Percentiles rank a stretch among this genome's conserved stretches.
These are phyloP conservation scores for Cadophora malorum DNA, from an alignment of 2,329 filamentous ascomycete genomes.

Conservation along the genomic window DNA sequence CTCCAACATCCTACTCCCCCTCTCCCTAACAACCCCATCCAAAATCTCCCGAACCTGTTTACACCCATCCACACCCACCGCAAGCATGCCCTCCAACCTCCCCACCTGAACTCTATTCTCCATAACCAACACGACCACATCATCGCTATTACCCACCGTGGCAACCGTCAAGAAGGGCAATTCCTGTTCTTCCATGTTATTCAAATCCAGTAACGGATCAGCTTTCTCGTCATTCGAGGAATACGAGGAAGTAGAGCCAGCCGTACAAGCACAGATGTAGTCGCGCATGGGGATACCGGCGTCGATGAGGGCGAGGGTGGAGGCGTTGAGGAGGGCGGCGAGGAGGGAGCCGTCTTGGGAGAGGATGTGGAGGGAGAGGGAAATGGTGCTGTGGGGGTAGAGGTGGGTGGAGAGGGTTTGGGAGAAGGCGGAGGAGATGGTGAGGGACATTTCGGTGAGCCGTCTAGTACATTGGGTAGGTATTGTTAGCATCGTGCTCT, in stretches of 20 bases:
- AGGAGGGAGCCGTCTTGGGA: slow-evolving; percentile 90
- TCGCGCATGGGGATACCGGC: slow-evolving; percentile 95
- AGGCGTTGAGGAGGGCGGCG: slow-evolving; percentile 88
- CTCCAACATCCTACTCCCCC: slow-evolving; percentile 68
- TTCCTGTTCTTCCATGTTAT: slow-evolving; percentile 82
- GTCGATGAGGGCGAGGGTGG: slow-evolving; percentile 89
- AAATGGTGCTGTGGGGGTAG: slow-evolving; percentile 87
- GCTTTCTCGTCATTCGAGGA: slow-evolving; percentile 69
- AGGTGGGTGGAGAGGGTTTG: slow-evolving; percentile 83
- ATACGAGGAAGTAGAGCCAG: slow-evolving; percentile 76
- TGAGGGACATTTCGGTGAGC: slow-evolving; percentile 81
- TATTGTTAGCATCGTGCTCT: too few relatives aligned
- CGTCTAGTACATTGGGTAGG: too few relatives aligned
- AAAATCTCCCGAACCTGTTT: slow-evolving; percentile 82
- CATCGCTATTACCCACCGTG: slow-evolving; percentile 76
- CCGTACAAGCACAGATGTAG: slow-evolving; percentile 87
- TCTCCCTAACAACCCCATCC: slow-evolving; percentile 78
- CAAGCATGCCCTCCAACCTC: slow-evolving; percentile 89
- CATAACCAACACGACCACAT: slow-evolving; percentile 80
- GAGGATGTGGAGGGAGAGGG: slow-evolving; percentile 83
- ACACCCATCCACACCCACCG: slow-evolving; percentile 90
- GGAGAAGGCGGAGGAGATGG: slow-evolving; percentile 78
- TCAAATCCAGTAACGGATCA: slow-evolving; percentile 82
- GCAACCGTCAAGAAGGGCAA: slow-evolving; percentile 87
- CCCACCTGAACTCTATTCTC: slow-evolving; percentile 86